Evolutionary conservation across 139 green algal species (phyloP), one percentile per base, ranked within the genome.

Genomic region (Parachlorella kessleri): DNA sequence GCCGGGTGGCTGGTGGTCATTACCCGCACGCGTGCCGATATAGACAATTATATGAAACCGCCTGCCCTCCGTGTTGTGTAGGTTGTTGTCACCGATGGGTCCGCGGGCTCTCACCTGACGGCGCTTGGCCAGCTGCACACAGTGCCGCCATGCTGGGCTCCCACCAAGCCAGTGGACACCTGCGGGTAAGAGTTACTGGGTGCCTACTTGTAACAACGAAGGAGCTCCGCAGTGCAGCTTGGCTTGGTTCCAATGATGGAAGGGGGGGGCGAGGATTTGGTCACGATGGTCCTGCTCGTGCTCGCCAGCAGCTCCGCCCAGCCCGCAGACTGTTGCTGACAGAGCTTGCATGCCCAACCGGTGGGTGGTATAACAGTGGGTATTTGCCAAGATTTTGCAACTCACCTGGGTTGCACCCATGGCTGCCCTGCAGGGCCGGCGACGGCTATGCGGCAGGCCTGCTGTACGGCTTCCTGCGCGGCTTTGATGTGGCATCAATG

Each of bases 71-170:
- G n/a, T n/a, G n/a, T n/a, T n/a, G n/a, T n/a, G n/a, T n/a, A n/a
- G n/a, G n/a, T n/a, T n/a, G n/a, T n/a, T 4, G 94, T 98, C 26
- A 98, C 95, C 2, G 93, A 98, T 68, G 95, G 95, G n/a, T 79
- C 67, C 53, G 70, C 78, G 4, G 93, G 93, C 28, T 89, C 80
- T 36, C 86, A 76, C 76, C 86, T 95, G 3, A 76, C 78, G 1
- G 86, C 87, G 0, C 70, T 94, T 76, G 91, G 91, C 2, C 70
- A 87, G 73, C 65, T 94, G 40, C 73, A 91, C 48, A 72, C 70
- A 42, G 77, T 95, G 30, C 91, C 91, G 2, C 89, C 93, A 7
- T 86, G 87, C 81, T 96, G 91, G 94, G 73, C 75, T 0, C 48
- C 82, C 6, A n/a, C 84, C 8, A 70, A 84, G 6, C 92, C 95